A percentile compares a stretch with the other conserved stretches of the same genome.
phyloP scores from a whole-genome alignment of 495 filamentous ascomycete species.

The Neurospora tetraspora region DNA sequence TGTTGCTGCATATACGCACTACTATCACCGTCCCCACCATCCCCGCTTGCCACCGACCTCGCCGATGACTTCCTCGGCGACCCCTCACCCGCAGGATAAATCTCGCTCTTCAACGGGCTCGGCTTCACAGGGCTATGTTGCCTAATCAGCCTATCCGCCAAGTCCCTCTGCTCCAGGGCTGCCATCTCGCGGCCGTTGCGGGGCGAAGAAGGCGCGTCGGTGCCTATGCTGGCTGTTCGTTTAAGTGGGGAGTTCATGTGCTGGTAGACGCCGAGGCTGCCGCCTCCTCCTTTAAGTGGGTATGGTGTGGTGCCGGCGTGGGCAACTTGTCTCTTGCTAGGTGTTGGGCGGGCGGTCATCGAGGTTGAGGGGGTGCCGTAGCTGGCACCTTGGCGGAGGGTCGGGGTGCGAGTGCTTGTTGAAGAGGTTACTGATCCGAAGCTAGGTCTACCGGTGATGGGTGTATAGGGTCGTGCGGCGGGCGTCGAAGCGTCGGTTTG shows the following conservation, averaged over 20 bases:
- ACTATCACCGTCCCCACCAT: background rate
- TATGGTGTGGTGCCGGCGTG: constrained; percentile 3
- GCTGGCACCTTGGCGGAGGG: constrained; percentile 1
- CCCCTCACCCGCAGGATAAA: background rate
- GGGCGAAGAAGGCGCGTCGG: constrained; percentile 27
- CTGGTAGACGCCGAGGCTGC: constrained; percentile 68
- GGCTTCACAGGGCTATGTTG: constrained; percentile 20
- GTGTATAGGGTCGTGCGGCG: background rate
- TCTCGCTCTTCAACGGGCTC: background rate
- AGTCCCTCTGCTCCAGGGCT: constrained; percentile 33
- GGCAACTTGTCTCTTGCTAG: constrained; percentile 1
- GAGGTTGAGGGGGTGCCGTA: constrained; percentile 6
- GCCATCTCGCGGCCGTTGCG: constrained; percentile 46
- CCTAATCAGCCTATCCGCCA: constrained; percentile 19
- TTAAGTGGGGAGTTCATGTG: constrained; percentile 75
- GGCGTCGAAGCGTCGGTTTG: background rate
- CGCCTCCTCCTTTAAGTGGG: constrained; percentile 36
- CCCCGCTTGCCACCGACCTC: background rate
- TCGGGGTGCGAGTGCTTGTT: constrained; percentile 2
- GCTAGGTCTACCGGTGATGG: background rate
- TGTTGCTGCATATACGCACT: constrained; percentile 4
- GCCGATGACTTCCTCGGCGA: background rate
- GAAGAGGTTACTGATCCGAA: constrained; percentile 20
- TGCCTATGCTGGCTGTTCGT: constrained; percentile 31
- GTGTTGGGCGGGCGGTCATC: background rate